phyloP scores from a whole-genome alignment of 169 alveolate species.

The Plasmodium ovale region DNA sequence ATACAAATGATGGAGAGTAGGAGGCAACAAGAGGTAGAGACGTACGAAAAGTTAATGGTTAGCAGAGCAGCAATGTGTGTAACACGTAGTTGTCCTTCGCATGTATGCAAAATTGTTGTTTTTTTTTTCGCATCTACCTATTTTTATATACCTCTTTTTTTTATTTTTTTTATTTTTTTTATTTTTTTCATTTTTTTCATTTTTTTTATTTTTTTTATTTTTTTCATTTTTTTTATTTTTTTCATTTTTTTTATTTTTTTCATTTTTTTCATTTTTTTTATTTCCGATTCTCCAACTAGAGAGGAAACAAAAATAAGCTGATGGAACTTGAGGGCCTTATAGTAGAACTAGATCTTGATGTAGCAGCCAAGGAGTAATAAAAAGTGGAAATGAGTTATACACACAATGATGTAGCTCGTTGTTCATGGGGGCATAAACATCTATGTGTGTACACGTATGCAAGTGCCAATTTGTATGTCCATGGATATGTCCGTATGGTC shows the following conservation, averaged over 20 bases:
- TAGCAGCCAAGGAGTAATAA: slow-evolving; percentile 36
- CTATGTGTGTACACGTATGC: background rate
- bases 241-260: no score
- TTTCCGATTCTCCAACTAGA: background rate
- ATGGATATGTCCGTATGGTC: background rate
- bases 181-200: no score
- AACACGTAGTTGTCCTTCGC: background rate
- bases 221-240: no score
- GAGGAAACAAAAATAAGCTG: slow-evolving; percentile 35
- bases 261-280: background rate
- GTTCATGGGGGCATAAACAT: background rate
- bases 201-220: no score
- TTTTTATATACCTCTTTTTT: background rate
- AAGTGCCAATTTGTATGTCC: background rate
- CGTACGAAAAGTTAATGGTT: slow-evolving; percentile 37
- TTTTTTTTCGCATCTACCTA: slow-evolving; percentile 1
- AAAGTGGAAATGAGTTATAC: no score
- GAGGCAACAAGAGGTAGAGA: slow-evolving; percentile 19
- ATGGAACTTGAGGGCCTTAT: slow-evolving; percentile 27
- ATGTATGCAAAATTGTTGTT: background rate
- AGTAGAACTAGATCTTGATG: slow-evolving; percentile 34
- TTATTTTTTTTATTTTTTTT: no score
- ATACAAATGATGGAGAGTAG: slow-evolving; percentile 32
- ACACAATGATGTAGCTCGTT: background rate
- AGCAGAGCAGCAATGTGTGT: background rate